Conservation (phyloP, 148 eudicot genomes). For the Nepenthes mirabilis region DNA sequence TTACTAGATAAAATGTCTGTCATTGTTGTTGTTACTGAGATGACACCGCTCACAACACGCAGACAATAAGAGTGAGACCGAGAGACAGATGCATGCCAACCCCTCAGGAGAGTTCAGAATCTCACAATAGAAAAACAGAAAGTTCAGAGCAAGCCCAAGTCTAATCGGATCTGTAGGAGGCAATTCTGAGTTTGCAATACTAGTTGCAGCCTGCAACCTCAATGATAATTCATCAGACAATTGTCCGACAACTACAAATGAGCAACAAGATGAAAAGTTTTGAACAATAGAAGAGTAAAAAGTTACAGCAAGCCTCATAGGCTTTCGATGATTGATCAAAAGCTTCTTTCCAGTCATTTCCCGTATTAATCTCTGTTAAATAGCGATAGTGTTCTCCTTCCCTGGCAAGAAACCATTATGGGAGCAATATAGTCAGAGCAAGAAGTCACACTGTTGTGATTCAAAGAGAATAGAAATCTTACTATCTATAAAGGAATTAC, state of each 20-base stretch:
- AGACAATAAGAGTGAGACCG: too few species aligned
- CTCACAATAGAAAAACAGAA: conserved; percentile 25
- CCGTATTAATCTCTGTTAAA: conserved; percentile 31
- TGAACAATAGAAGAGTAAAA: background rate
- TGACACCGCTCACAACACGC: too few species aligned
- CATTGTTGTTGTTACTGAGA: too few species aligned
- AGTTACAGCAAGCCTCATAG: conserved; percentile 18
- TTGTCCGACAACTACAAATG: background rate
- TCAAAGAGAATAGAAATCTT: too few species aligned
- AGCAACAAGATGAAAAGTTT: background rate
- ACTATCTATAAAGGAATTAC: too few species aligned
- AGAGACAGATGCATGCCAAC: background rate
- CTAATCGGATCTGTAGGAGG: conserved; percentile 26
- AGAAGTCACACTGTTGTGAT: too few species aligned
- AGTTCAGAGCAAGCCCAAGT: conserved; percentile 22
- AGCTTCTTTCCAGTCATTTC: conserved; percentile 29
- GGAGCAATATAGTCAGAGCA: too few species aligned
- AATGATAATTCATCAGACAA: too few species aligned
- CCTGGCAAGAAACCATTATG: conserved; percentile 4
- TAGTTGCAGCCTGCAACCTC: conserved; percentile 17
- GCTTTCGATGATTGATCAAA: conserved; percentile 35
- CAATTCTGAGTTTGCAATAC: conserved; percentile 18
- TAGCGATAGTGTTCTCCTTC: conserved; percentile 35
- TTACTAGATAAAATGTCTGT: too few species aligned
- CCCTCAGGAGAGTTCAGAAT: conserved; percentile 24